A percentile compares a stretch with the other conserved stretches of the same genome.
These are phyloP conservation scores for Cardiosporidium cionae DNA, from an alignment of 169 alveolate genomes.

Conservation along the genomic window DNA sequence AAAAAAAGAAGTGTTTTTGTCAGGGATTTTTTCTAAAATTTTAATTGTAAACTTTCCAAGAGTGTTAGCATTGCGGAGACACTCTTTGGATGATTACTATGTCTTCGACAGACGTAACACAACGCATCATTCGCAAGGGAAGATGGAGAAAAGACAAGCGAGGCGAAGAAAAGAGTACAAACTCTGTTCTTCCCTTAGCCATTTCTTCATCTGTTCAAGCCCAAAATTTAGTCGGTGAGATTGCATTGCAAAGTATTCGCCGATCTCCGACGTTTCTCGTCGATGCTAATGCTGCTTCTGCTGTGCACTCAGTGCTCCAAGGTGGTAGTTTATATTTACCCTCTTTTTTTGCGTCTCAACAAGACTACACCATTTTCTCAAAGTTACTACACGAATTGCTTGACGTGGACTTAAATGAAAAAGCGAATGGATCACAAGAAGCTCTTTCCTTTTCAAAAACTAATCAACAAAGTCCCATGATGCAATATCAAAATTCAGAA, in stretches of 20 bases:
- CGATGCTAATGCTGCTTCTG: not conserved
- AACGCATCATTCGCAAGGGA: no score
- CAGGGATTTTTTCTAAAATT: no score
- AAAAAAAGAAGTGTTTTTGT: no score
- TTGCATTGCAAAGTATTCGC: not conserved
- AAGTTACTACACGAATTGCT: slow-evolving; percentile 5
- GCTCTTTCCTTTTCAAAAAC: not conserved
- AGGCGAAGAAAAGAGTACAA: no score
- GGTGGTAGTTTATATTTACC: slow-evolving; percentile 37
- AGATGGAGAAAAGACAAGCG: not conserved
- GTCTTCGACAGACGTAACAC: no score
- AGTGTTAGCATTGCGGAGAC: no score
- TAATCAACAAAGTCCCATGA: not conserved
- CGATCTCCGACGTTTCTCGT: not conserved
- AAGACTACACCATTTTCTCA: slow-evolving; percentile 13
- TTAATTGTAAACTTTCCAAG: no score
- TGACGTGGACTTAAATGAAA: not conserved
- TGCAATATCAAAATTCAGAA: not conserved
- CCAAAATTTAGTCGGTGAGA: not conserved
- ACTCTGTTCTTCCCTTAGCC: no score
- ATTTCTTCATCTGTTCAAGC: no score
- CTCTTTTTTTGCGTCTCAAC: slow-evolving; percentile 2
- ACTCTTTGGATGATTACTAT: no score
- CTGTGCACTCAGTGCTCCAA: slow-evolving; percentile 13
- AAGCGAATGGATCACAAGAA: not conserved